A percentile compares a stretch with the other conserved stretches of the same genome.
Evolutionary conservation across 2,329 filamentous ascomycete species (phyloP).

Genomic region (Blumeria hordei): DNA sequence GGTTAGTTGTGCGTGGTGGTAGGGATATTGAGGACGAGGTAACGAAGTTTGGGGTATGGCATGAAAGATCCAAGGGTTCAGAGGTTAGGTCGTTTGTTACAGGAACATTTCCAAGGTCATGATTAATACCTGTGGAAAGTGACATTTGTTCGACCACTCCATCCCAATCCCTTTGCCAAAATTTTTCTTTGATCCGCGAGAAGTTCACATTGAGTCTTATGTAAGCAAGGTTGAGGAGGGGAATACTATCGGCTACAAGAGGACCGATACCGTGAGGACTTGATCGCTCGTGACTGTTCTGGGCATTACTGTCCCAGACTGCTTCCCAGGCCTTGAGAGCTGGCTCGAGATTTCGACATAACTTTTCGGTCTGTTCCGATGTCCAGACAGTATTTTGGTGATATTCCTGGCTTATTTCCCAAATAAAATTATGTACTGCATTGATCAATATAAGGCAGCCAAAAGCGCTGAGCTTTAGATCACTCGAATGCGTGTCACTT

Average conservation of each 20-base stretch:
- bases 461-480: slow-evolving; percentile 67
- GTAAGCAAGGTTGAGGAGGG: slow-evolving; percentile 74
- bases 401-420: slow-evolving; percentile 68
- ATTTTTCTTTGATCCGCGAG: slow-evolving; percentile 74
- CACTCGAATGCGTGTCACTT: slow-evolving; percentile 27
- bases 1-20: too few relatives aligned
- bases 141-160: too few relatives aligned
- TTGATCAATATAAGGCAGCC: slow-evolving; percentile 83
- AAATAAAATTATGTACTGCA: slow-evolving; percentile 91
- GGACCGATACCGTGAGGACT: slow-evolving; percentile 66
- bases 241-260: slow-evolving; percentile 73
- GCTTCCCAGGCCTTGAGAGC: slow-evolving; percentile 85
- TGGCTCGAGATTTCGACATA: slow-evolving; percentile 88
- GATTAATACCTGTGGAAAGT: too few relatives aligned
- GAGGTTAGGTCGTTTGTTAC: too few relatives aligned
- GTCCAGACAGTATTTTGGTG: slow-evolving; percentile 82
- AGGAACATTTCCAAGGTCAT: too few relatives aligned
- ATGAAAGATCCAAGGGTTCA: too few relatives aligned
- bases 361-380: slow-evolving; percentile 74
- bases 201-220: slow-evolving; percentile 82
- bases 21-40: too few relatives aligned
- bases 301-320: slow-evolving; percentile 70
- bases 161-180: slow-evolving; percentile 78
- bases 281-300: slow-evolving; percentile 61
- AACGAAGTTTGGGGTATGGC: too few relatives aligned